These are phyloP conservation scores for Guillardia theta DNA, from an alignment of 78 protist species.

Conservation along the genomic window DNA sequence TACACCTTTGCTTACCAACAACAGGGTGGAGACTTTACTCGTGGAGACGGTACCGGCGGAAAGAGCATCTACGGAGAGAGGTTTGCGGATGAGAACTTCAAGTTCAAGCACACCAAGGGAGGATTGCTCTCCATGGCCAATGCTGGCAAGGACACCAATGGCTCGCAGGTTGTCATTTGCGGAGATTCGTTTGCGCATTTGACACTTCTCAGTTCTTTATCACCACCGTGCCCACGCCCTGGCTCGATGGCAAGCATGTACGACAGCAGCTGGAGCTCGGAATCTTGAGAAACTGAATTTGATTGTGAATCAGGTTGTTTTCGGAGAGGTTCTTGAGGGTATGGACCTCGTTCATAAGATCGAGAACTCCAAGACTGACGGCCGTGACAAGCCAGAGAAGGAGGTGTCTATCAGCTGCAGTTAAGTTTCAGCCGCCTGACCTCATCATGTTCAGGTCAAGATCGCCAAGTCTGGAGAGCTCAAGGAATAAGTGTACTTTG, in stretches of 20 bases:
- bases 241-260: constrained; percentile 61
- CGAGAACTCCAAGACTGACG: constrained; percentile 43
- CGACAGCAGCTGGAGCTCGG: background rate
- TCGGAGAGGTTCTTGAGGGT: background rate
- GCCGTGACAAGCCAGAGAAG: constrained; percentile 36
- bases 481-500: background rate
- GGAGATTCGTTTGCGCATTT: too few relatives aligned
- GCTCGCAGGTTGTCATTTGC: too few relatives aligned
- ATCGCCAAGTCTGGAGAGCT: constrained; percentile 34
- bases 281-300: background rate
- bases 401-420: background rate
- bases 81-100: constrained; percentile 66
- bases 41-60: constrained; percentile 60
- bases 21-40: constrained; percentile 44
- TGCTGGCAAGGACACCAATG: constrained; percentile 79
- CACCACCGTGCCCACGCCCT: constrained; percentile 71
- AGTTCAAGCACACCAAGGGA: constrained; percentile 43
- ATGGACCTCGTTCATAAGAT: constrained; percentile 24
- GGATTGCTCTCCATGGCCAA: constrained; percentile 88
- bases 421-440: background rate
- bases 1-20: background rate
- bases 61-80: constrained; percentile 18
- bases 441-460: background rate
- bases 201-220: constrained; percentile 90
- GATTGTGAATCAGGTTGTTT: background rate